Evolutionary conservation across 306 rosid genomes (phyloP).

Genomic region (Mucuna pruriens): DNA sequence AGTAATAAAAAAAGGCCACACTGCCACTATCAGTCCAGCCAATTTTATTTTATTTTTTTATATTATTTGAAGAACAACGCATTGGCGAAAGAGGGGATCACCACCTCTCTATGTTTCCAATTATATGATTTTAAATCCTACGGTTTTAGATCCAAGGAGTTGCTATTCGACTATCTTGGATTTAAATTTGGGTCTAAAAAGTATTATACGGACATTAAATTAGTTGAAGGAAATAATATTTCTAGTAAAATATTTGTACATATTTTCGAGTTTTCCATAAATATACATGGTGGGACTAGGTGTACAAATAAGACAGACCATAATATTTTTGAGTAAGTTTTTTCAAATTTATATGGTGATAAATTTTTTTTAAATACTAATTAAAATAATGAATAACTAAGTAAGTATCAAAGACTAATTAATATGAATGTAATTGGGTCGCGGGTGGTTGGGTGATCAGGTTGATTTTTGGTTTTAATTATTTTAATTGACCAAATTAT

Average conservation of each 20-base stretch:
- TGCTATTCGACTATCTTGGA: neutral
- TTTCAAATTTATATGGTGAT: no score
- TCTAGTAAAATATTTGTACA: neutral
- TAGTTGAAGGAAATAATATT: neutral
- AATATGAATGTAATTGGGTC: no score
- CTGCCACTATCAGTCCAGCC: neutral
- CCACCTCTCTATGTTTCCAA: constrained; percentile 26
- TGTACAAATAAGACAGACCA: no score
- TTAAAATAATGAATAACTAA: no score
- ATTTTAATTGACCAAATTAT: no score
- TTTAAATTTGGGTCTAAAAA: neutral
- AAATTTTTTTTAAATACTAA: no score
- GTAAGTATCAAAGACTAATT: no score
- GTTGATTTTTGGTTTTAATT: no score
- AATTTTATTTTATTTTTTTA: neutral
- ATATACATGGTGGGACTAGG: no score
- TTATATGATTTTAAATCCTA: constrained; percentile 16
- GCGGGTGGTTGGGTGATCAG: no score
- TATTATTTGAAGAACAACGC: neutral
- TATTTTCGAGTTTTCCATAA: no score
- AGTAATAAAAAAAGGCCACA: neutral
- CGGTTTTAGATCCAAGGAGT: neutral
- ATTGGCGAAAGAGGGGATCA: constrained; percentile 29
- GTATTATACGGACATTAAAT: neutral
- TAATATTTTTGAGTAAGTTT: no score